Conservation (phyloP, 441 rosid genomes). For the Corymbia citriodora region DNA sequence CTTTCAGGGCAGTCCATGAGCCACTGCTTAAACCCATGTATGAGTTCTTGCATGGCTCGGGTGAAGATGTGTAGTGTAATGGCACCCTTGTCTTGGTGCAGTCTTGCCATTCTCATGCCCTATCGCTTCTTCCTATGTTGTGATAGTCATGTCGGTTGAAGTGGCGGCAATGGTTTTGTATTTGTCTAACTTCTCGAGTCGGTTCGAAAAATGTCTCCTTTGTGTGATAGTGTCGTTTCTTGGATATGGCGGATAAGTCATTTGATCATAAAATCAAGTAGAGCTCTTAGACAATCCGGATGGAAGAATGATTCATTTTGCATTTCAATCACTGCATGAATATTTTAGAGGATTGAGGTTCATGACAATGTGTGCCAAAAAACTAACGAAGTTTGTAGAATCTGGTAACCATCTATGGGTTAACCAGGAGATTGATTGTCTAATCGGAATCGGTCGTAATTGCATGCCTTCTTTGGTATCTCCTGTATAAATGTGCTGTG, state of each 20-base stretch:
- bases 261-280: not conserved
- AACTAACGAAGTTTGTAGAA: not conserved
- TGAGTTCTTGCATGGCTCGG: not conserved
- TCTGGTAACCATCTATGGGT: not conserved
- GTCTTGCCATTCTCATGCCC: not conserved
- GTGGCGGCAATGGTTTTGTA: not conserved
- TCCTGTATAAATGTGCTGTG: not conserved
- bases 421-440: not conserved
- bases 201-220: not conserved
- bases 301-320: not conserved
- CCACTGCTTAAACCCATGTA: not conserved
- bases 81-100: not conserved
- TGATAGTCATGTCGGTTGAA: not conserved
- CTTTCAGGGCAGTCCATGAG: not conserved
- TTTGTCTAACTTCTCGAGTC: not conserved
- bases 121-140: not conserved
- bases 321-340: not conserved
- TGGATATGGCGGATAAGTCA: not conserved
- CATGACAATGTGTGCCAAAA: not conserved
- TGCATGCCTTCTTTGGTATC: fast-evolving
- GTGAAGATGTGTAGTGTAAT: not conserved
- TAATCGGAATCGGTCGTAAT: fast-evolving
- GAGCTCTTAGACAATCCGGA: not conserved
- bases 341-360: not conserved
- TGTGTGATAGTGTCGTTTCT: not conserved